A percentile compares a stretch with the other conserved stretches of the same genome.
phyloP scores from a whole-genome alignment of 2,329 filamentous ascomycete species.

The Calonectria hawksworthii region DNA sequence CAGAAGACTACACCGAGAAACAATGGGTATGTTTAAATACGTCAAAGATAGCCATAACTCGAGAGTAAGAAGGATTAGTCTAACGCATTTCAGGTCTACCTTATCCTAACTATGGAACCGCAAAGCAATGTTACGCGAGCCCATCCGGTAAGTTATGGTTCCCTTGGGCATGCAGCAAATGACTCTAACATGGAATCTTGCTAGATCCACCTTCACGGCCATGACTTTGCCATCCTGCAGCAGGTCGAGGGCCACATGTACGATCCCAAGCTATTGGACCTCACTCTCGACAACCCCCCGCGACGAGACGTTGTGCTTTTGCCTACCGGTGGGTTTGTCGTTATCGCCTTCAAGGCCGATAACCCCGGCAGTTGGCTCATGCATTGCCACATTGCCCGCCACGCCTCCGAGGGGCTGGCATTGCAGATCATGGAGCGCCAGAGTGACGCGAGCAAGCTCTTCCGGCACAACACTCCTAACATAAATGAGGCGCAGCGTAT shows the following conservation, averaged over 20 bases:
- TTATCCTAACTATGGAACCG: conserved; percentile 34
- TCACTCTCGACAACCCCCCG: conserved; percentile 57
- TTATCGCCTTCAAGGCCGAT: conserved; percentile 61
- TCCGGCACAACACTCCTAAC: not conserved
- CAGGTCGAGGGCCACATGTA: conserved; percentile 29
- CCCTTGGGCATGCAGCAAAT: not conserved
- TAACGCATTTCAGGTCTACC: conserved; percentile 24
- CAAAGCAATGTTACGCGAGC: conserved; percentile 8
- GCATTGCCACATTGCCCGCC: conserved; percentile 65
- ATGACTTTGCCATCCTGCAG: conserved; percentile 40
- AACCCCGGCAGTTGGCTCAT: conserved; percentile 65
- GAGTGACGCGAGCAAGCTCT: not conserved
- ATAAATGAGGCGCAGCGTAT: not conserved
- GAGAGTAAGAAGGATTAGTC: too few relatives aligned
- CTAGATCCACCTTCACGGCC: conserved; percentile 42
- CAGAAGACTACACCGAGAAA: conserved; percentile 35
- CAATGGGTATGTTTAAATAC: conserved; percentile 27
- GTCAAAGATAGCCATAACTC: not conserved
- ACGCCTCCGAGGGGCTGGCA: conserved; percentile 52
- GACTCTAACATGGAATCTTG: not conserved
- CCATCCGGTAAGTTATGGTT: conserved; percentile 34
- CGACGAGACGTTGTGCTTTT: conserved; percentile 66
- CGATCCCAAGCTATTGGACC: conserved; percentile 28
- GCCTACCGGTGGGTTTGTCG: conserved; percentile 56
- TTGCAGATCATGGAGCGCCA: conserved; percentile 39